Evolutionary conservation across 495 filamentous ascomycete species (phyloP), one percentile per base, ranked within the genome.

Genomic region (Daldinia vernicosa): DNA sequence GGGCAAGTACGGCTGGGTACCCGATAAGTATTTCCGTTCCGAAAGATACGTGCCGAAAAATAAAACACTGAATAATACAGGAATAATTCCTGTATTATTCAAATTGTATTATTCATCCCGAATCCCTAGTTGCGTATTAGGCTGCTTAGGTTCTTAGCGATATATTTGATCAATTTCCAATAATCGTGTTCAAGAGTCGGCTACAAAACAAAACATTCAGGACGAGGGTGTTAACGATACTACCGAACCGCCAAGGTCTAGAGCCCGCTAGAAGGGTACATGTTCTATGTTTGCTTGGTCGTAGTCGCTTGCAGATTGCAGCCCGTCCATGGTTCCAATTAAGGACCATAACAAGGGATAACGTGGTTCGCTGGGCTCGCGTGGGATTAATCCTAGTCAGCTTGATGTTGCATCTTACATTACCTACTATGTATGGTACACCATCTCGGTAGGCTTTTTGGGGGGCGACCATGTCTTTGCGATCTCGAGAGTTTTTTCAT

Each of bases 321-420:
- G 65, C 70, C 70, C 3, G 9, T 32, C 27, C 24, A n/a, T 30
- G 53, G 53, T 35, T 64, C 65, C 56, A 73, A 69, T 69, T 69
- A 66, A 66, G 66, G 70, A 60, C 63, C 65, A 56, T 62, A 9
- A 24, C 60, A 56, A 66, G 65, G 65, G 66, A 62, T 66, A 45
- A 61, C 28, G 56, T 61, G 47, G 64, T 72, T 68, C 33, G 55
- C 63, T 68, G 65, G 24, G 64, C 55, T 72, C 64, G 64, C 61
- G 61, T 73, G 70, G 70, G 65, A 73, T 69, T 65, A 37, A 73
- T 59, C 70, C 70, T 32, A 27, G 70, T 69, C 60, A 66, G 57
- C 58, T 56, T 63, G 57, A 69, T 63, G 70, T 73, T 63, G 57
- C 66, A 73, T 69, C 45, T 66, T 66, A 59, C 63, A 65, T 52